A percentile compares a stretch with the other conserved stretches of the same genome.
Conservation (phyloP, 192 early-diverging fungal genomes). For the Linnemannia exigua region DNA sequence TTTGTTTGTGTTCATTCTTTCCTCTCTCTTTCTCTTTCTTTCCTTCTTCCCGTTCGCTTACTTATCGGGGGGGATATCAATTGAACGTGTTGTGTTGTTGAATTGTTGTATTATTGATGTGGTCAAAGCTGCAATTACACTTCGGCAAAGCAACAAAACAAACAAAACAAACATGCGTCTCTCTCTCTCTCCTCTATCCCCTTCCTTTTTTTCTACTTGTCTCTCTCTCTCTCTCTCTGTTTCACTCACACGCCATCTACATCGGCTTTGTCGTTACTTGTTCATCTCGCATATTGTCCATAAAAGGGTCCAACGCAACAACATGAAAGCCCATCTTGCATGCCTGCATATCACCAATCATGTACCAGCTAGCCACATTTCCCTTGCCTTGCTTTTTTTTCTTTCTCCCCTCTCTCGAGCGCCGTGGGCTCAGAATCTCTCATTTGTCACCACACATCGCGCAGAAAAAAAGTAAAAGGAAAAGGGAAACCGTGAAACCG, state of each 20-base stretch:
- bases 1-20: background rate
- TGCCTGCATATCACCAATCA: background rate
- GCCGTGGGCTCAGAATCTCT: background rate
- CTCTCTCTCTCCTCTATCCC: too few species aligned
- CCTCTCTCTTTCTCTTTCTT: background rate
- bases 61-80: background rate
- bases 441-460: conserved; percentile 6
- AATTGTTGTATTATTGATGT: background rate
- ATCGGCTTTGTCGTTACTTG: conserved; percentile 1
- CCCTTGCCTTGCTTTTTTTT: background rate
- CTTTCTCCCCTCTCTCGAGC: background rate
- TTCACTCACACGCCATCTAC: background rate
- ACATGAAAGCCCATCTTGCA: background rate
- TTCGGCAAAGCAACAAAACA: background rate
- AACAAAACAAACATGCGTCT: background rate
- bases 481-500: background rate
- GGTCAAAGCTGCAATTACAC: background rate
- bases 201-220: background rate
- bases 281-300: background rate
- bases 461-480: background rate
- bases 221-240: background rate
- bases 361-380: background rate
- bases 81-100: too few species aligned
- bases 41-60: background rate
- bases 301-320: background rate